Percentiles rank a stretch among this genome's conserved stretches.
These are phyloP conservation scores for Fraxinus latifolia DNA, from an alignment of 305 asterid genomes.

Conservation along the genomic window DNA sequence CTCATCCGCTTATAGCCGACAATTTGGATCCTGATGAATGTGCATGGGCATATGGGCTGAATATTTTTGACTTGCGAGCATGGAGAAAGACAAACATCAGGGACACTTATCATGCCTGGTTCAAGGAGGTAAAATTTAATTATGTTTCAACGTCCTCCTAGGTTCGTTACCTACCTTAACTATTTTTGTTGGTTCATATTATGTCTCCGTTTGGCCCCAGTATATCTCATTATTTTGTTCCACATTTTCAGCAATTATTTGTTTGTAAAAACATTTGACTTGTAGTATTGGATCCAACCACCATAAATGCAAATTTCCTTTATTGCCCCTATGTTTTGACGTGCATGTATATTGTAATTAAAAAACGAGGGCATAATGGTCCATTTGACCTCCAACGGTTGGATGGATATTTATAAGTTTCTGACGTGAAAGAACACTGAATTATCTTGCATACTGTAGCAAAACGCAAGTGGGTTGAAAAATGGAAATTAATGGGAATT, in stretches of 20 bases:
- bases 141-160: not conserved
- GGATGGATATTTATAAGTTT: not conserved
- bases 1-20: slow-evolving; percentile 75
- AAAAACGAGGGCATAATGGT: not conserved
- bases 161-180: not conserved
- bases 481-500: not conserved
- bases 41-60: slow-evolving; percentile 99
- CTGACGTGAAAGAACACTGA: not conserved
- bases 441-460: not conserved
- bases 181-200: not conserved
- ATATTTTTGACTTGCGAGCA: slow-evolving; percentile 75
- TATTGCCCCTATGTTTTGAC: not conserved
- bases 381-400: not conserved
- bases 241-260: not conserved
- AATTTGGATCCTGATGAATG: slow-evolving; percentile 90
- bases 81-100: slow-evolving; percentile 82
- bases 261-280: not conserved
- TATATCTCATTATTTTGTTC: not conserved
- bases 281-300: not conserved
- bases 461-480: not conserved
- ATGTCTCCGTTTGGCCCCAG: not conserved
- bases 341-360: not conserved
- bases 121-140: slow-evolving; percentile 65
- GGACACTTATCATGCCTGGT: slow-evolving; percentile 88
- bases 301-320: not conserved